Evolutionary conservation across 75 land plant species (phyloP).

Genomic region (Sequoiadendron giganteum): DNA sequence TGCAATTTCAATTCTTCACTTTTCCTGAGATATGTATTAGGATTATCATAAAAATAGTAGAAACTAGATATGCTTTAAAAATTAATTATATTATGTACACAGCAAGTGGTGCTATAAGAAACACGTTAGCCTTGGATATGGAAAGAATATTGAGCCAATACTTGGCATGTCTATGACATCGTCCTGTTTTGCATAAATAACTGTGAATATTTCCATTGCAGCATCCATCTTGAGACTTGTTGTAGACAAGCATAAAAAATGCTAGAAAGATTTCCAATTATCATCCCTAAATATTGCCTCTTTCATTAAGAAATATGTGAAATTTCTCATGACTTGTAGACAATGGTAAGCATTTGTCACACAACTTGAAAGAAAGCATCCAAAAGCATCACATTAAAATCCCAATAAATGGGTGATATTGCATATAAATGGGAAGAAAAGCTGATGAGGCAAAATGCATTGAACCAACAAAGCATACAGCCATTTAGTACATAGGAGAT

Average conservation of each 20-base stretch:
- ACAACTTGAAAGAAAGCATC: conserved; percentile 23
- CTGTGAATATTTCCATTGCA: conserved; percentile 12
- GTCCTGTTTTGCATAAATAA: neutral
- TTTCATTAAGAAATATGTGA: conserved; percentile 35
- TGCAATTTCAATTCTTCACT: neutral
- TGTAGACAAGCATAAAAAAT: conserved; percentile 28
- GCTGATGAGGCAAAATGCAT: neutral
- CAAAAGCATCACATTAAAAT: conserved; percentile 1
- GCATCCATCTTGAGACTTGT: conserved; percentile 11
- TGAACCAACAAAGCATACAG: neutral
- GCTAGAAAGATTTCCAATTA: conserved; percentile 33
- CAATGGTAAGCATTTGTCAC: conserved; percentile 13
- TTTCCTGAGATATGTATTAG: neutral
- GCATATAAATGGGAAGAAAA: neutral
- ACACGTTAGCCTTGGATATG: neutral
- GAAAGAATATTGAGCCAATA: neutral
- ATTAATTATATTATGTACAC: neutral
- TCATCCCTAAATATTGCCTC: conserved; percentile 19
- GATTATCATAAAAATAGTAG: neutral
- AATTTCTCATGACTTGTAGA: conserved; percentile 19
- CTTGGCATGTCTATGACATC: neutral
- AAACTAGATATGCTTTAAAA: neutral
- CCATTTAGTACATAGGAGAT: neutral
- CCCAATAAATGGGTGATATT: neutral
- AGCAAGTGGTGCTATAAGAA: neutral